Evolutionary conservation across 2,329 filamentous ascomycete species (phyloP).

Genomic region (Tricladium varicosporioides): DNA sequence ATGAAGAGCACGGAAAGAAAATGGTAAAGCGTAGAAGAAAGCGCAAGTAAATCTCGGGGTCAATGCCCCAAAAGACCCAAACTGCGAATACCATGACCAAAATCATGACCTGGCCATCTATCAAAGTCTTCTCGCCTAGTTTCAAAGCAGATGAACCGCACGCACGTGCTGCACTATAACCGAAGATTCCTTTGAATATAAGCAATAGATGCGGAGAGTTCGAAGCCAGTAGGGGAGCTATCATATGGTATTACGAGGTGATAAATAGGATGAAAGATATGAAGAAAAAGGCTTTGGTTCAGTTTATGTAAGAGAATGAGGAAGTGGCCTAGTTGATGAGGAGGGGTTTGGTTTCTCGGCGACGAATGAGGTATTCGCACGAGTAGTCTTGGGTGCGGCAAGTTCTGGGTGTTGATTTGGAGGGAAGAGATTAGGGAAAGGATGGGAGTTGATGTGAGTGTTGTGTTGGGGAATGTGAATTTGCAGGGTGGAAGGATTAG

Average conservation of each 20-base stretch:
- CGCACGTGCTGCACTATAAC: not conserved
- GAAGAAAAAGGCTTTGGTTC: conserved; percentile 3
- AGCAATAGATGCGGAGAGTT: conserved; percentile 21
- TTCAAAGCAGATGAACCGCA: conserved; percentile 7
- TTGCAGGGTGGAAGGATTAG: not conserved
- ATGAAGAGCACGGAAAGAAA: not conserved
- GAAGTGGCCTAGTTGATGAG: not conserved
- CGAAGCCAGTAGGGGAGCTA: conserved; percentile 16
- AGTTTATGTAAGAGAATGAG: conserved; percentile 10
- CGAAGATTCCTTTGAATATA: conserved; percentile 3
- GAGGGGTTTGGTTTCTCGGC: not conserved
- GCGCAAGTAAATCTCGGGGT: not conserved
- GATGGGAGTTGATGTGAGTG: not conserved
- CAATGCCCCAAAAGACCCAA: not conserved
- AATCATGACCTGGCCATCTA: conserved; percentile 23
- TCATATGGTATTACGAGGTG: conserved; percentile 21
- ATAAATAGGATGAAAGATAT: not conserved
- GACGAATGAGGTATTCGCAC: not conserved
- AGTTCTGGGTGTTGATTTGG: not conserved
- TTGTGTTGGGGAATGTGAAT: not conserved
- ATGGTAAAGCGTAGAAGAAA: not conserved
- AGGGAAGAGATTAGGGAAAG: not conserved
- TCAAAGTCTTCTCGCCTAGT: conserved; percentile 24
- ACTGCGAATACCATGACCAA: conserved; percentile 13
- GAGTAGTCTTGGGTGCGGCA: not conserved